phyloP scores from a whole-genome alignment of 1,284 basidiomycete genomes.

The Schizopora paradoxa region DNA sequence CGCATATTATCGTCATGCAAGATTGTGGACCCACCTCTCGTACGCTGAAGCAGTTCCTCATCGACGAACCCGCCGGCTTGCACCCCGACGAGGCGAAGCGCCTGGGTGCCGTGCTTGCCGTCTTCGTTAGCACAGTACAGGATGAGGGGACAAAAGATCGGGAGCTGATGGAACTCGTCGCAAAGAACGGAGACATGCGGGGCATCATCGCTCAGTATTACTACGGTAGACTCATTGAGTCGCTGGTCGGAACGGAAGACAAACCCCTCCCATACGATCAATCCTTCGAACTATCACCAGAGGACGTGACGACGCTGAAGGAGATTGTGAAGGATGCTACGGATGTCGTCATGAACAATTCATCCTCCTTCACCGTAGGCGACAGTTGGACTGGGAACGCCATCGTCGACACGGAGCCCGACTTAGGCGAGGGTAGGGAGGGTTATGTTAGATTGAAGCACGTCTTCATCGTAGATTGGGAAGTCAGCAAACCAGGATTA shows the following conservation, averaged over 20 bases:
- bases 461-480: slow-evolving; percentile 54
- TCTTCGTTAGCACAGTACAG: slow-evolving; percentile 46
- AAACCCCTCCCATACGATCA: slow-evolving; percentile 35
- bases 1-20: slow-evolving; percentile 13
- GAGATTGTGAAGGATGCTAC: slow-evolving; percentile 32
- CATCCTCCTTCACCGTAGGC: slow-evolving; percentile 39
- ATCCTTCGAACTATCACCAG: slow-evolving; percentile 33
- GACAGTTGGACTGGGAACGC: slow-evolving; percentile 66
- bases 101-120: slow-evolving; percentile 46
- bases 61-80: not conserved
- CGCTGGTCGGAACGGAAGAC: slow-evolving; percentile 32
- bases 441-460: slow-evolving; percentile 29
- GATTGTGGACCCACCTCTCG: slow-evolving; percentile 2
- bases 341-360: slow-evolving; percentile 29
- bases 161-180: slow-evolving; percentile 33
- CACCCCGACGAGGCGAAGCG: not conserved
- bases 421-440: slow-evolving; percentile 14
- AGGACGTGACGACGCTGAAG: slow-evolving; percentile 34
- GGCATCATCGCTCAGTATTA: slow-evolving; percentile 36
- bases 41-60: not conserved
- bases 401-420: slow-evolving; percentile 30
- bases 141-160: slow-evolving; percentile 31
- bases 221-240: slow-evolving; percentile 44
- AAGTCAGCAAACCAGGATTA: slow-evolving; percentile 45
- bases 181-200: slow-evolving; percentile 37